Percentiles rank a stretch among this genome's conserved stretches.
Conservation (phyloP, 345 rosid genomes). For the Acer saccharum region DNA sequence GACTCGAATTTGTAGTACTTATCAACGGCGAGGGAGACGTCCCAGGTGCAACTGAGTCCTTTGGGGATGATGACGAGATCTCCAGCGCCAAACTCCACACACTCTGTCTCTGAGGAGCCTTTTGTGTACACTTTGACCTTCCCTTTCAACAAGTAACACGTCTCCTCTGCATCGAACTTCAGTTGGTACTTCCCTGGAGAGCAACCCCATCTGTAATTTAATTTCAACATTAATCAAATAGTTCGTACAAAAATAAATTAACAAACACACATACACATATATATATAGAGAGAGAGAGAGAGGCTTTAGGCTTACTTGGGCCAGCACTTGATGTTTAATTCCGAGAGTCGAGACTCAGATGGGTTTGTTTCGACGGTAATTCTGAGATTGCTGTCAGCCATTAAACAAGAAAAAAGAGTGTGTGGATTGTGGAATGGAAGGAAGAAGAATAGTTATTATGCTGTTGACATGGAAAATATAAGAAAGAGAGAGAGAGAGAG, state of each 20-base stretch:
- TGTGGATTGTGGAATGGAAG: not conserved
- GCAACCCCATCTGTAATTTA: slow-evolving; percentile 73
- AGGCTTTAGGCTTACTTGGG: slow-evolving; percentile 65
- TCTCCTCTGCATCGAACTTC: slow-evolving; percentile 87
- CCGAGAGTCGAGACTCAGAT: slow-evolving; percentile 61
- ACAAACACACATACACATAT: too few relatives aligned
- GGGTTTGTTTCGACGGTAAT: slow-evolving; percentile 73
- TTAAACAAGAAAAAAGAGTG: slow-evolving; percentile 17
- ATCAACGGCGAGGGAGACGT: slow-evolving; percentile 79
- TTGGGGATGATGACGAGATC: slow-evolving; percentile 85
- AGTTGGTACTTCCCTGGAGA: slow-evolving; percentile 85
- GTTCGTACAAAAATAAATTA: too few relatives aligned
- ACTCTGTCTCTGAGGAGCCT: slow-evolving; percentile 55
- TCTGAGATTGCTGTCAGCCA: slow-evolving; percentile 49
- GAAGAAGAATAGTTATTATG: too few relatives aligned
- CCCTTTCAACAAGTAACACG: slow-evolving; percentile 79
- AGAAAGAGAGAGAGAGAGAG: not conserved
- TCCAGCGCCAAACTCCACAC: slow-evolving; percentile 89
- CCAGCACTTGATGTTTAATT: slow-evolving; percentile 89
- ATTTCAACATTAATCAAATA: too few relatives aligned
- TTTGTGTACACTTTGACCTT: slow-evolving; percentile 72
- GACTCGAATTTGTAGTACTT: slow-evolving; percentile 81
- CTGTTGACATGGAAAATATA: not conserved
- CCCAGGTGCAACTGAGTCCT: slow-evolving; percentile 95
- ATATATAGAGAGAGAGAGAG: not conserved